Conservation (phyloP, 2,329 filamentous ascomycete species). For the Fusarium cyanostomum region DNA sequence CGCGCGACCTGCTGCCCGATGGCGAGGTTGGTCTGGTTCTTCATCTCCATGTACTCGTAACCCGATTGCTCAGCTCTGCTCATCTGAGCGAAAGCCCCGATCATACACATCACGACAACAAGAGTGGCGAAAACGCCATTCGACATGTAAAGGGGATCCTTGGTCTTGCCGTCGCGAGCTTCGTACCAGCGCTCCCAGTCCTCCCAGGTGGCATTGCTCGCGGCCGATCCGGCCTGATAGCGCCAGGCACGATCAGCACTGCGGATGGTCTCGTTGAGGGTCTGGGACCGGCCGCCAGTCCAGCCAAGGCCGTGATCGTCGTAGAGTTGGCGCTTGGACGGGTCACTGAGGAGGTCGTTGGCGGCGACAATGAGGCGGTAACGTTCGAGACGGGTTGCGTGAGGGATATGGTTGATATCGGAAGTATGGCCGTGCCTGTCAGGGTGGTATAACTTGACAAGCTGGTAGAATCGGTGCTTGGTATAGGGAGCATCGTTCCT, state of each 20-base stretch:
- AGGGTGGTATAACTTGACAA: conserved; percentile 96
- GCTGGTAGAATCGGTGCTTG: conserved; percentile 85
- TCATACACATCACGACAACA: conserved; percentile 73
- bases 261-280: conserved; percentile 53
- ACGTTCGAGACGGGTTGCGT: conserved; percentile 78
- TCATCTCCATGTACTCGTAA: conserved; percentile 70
- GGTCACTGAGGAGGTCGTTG: conserved; percentile 87
- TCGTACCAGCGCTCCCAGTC: conserved; percentile 90
- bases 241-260: conserved; percentile 60
- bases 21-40: conserved; percentile 71
- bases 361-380: conserved; percentile 90
- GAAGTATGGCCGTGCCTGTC: conserved; percentile 64
- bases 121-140: conserved; percentile 79
- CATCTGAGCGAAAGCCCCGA: conserved; percentile 78
- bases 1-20: conserved; percentile 68
- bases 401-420: conserved; percentile 50
- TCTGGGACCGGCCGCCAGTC: conserved; percentile 67
- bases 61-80: conserved; percentile 72
- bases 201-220: conserved; percentile 92
- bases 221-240: conserved; percentile 57
- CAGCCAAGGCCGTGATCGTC: conserved; percentile 86
- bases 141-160: conserved; percentile 72
- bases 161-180: conserved; percentile 56
- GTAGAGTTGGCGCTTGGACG: conserved; percentile 80
- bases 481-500: conserved; percentile 73